Evolutionary conservation across 2,329 filamentous ascomycete genomes (phyloP), one percentile per base, ranked within the genome.

Genomic region (Dothideomycetidae sp.): DNA sequence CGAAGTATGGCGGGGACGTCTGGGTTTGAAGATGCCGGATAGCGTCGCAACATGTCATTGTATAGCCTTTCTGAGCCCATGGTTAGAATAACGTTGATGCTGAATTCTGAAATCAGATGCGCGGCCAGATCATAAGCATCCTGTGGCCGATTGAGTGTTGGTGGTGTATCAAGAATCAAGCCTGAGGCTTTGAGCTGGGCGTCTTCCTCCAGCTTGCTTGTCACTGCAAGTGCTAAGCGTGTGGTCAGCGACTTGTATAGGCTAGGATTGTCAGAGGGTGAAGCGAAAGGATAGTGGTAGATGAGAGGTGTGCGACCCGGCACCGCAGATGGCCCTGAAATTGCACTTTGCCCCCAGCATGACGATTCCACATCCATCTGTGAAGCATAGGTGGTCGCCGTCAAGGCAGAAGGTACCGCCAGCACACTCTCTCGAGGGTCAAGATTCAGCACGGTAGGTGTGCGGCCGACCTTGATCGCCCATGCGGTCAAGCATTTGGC

Each of bases 281-380:
- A 75, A 36, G 73, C 68, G 44, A 80, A 66, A 11, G 90, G 88
- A 56, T 82, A 93, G 58, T 85, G 83, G 54, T 93, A 93, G 17
- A 88, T 84, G 37, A 98, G 63, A 4, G 90, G 90, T 49, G 93
- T 67, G 64, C 94, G 96, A 36, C 93, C 83, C 0, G 88, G 86
- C 12, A 93, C 76, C 1, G 77, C 73, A 48, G 80, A 90, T 1
- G 90, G 86, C 0, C 88, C 90, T 46, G 81, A 92, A 50, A 86
- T 93, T 0, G 88, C 86, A 48, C 83, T 86, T 47, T 73, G 83
- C 7, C 90, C 90, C 77, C 85, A 94, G 13, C 56, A 54, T 5
- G 81, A 83, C 43, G 84, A 78, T 50, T 88, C 81, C 1, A 93
- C 70, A 56, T 96, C 88, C 61, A 96, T 73, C 49, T 93, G 73